phyloP scores from a whole-genome alignment of 2,329 filamentous ascomycete species.

The Amylocarpus encephaloides region DNA sequence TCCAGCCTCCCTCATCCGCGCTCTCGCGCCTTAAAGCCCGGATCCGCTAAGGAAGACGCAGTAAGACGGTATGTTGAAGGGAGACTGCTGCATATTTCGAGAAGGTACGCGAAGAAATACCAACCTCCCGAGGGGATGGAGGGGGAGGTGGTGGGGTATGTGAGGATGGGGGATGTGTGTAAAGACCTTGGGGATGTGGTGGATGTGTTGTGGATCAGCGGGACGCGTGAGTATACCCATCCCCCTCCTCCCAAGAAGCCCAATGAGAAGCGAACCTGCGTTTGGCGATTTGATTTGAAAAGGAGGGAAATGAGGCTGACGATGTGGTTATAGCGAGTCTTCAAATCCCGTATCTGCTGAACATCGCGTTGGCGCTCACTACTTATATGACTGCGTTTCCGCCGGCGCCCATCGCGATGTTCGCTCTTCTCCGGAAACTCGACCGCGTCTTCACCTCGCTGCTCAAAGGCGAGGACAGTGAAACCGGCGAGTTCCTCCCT shows the following conservation, averaged over 20 bases:
- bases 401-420: constrained; percentile 60
- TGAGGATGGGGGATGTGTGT: constrained; percentile 51
- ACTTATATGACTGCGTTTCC: constrained; percentile 69
- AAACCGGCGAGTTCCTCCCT: constrained; percentile 58
- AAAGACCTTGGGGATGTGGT: constrained; percentile 68
- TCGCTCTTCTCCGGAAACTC: constrained; percentile 67
- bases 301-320: too few species aligned
- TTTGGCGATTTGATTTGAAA: too few species aligned
- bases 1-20: constrained; percentile 50
- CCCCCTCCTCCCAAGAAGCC: too few species aligned
- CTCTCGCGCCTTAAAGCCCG: constrained; percentile 44
- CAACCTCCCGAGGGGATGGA: constrained; percentile 34
- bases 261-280: too few species aligned
- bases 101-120: constrained; percentile 56
- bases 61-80: constrained; percentile 52
- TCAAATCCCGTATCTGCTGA: constrained; percentile 78
- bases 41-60: constrained; percentile 54
- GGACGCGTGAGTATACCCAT: constrained; percentile 60
- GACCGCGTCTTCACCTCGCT: constrained; percentile 79
- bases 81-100: constrained; percentile 46
- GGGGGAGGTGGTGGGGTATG: constrained; percentile 56
- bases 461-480: constrained; percentile 59
- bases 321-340: constrained; percentile 55
- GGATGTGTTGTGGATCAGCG: constrained; percentile 79
- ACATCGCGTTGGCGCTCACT: constrained; percentile 65